A percentile compares a stretch with the other conserved stretches of the same genome.
These are phyloP conservation scores for Blastocystis sp. DNA, from an alignment of 352 stramenopile genomes.

Conservation along the genomic window DNA sequence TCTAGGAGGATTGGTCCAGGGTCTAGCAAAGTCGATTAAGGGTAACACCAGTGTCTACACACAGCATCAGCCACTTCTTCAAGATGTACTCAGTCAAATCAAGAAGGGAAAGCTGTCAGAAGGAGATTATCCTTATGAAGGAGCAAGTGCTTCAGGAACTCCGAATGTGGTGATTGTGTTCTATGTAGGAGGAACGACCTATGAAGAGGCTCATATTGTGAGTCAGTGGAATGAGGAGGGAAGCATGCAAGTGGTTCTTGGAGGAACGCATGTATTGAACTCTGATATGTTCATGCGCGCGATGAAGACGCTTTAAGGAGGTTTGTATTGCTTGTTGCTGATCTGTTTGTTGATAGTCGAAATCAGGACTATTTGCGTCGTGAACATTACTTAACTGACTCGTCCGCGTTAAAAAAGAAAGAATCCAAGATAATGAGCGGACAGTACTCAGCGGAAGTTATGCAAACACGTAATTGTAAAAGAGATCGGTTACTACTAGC, in stretches of 20 bases:
- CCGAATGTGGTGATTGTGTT: constrained; percentile 87
- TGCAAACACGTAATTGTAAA: background rate
- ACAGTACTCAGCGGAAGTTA: background rate
- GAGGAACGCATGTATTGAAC: constrained; percentile 91
- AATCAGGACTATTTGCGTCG: background rate
- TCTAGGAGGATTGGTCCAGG: constrained; percentile 74
- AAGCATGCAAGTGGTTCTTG: constrained; percentile 86
- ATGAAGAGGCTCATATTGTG: constrained; percentile 96
- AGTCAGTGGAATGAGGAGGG: constrained; percentile 88
- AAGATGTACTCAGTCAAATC: constrained; percentile 82
- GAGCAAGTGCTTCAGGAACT: constrained; percentile 56
- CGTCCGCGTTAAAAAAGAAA: background rate
- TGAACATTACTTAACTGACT: background rate
- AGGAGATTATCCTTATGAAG: constrained; percentile 70
- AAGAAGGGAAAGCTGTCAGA: constrained; percentile 79
- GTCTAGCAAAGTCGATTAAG: constrained; percentile 82
- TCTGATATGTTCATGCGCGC: constrained; percentile 93
- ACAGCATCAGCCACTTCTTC: constrained; percentile 92
- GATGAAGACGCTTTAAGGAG: constrained; percentile 73
- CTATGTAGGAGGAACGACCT: constrained; percentile 94
- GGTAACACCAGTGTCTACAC: constrained; percentile 96
- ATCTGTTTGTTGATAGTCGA: constrained; percentile 9
- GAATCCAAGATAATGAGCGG: background rate
- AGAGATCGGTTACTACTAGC: background rate
- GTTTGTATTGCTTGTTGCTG: constrained; percentile 39